phyloP scores from a whole-genome alignment of 1,284 basidiomycete genomes.

The Porphyrellus sp. region DNA sequence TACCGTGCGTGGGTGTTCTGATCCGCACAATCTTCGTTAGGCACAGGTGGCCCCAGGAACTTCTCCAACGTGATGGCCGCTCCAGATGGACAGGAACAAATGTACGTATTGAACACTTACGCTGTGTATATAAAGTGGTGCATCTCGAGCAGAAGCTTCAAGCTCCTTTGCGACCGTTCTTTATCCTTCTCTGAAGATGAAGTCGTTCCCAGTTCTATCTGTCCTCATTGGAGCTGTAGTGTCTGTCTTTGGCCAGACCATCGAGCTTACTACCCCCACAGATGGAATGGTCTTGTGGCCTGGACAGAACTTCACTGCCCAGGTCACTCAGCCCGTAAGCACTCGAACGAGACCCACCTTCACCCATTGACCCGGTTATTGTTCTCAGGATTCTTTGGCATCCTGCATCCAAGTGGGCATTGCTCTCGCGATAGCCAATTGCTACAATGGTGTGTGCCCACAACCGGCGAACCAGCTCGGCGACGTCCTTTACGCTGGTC shows the following conservation, averaged over 20 bases:
- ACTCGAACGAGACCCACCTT: not conserved
- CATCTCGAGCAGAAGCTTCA: no score
- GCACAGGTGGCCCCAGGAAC: no score
- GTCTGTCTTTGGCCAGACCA: conserved; percentile 28
- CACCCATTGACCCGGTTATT: not conserved
- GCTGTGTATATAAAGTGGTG: no score
- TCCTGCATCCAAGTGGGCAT: conserved; percentile 31
- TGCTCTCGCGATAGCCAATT: conserved; percentile 26
- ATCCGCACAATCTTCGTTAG: no score
- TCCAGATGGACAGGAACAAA: no score
- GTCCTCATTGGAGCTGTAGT: conserved; percentile 9
- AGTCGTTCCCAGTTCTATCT: conserved; percentile 2
- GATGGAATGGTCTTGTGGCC: conserved; percentile 13
- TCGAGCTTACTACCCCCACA: conserved; percentile 25
- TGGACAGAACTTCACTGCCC: conserved; percentile 19
- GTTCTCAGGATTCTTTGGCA: conserved; percentile 20
- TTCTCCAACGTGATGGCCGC: no score
- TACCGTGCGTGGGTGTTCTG: no score
- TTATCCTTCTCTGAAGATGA: conserved; percentile 19
- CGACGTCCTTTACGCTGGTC: conserved; percentile 29
- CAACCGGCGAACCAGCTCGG: conserved; percentile 24
- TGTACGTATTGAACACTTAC: no score
- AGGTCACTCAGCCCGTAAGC: conserved; percentile 25
- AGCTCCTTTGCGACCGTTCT: no score
- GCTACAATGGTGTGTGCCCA: conserved; percentile 23